Percentiles rank a stretch among this genome's conserved stretches.
Conservation (phyloP, 2,329 filamentous ascomycete species). For the Phyllosticta capitalensis region DNA sequence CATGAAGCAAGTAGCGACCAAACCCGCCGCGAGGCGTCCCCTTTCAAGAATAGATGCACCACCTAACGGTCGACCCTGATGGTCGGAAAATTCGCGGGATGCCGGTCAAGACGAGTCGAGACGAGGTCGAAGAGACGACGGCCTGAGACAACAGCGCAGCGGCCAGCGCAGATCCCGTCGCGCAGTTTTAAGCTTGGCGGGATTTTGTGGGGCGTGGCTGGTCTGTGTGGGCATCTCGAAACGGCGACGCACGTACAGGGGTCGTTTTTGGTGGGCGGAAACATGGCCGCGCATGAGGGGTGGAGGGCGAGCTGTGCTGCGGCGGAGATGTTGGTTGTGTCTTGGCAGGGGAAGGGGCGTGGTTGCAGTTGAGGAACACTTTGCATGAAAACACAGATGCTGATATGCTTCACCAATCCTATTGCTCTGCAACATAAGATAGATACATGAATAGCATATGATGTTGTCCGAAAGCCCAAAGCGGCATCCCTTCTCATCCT, state of each 20-base stretch:
- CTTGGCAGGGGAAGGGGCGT: not conserved
- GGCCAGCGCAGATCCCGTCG: no score
- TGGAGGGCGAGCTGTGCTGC: not conserved
- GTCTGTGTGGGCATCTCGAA: not conserved
- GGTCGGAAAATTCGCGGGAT: no score
- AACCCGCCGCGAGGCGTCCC: no score
- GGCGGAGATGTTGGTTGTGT: not conserved
- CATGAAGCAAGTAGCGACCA: no score
- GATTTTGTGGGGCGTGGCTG: not conserved
- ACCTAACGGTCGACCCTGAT: no score
- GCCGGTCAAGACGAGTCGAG: no score
- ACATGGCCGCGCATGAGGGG: not conserved
- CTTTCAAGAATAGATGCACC: no score
- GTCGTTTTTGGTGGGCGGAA: not conserved
- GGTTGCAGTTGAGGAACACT: not conserved
- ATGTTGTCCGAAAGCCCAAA: not conserved
- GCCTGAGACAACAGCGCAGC: no score
- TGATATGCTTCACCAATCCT: not conserved
- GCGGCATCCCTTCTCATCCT: not conserved
- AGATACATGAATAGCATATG: not conserved
- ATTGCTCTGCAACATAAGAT: not conserved
- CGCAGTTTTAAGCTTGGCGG: not conserved
- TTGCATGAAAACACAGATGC: not conserved
- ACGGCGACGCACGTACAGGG: not conserved
- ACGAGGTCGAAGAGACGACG: no score